These are phyloP conservation scores for Pyrus communis DNA, from an alignment of 306 rosid genomes.

Conservation along the genomic window DNA sequence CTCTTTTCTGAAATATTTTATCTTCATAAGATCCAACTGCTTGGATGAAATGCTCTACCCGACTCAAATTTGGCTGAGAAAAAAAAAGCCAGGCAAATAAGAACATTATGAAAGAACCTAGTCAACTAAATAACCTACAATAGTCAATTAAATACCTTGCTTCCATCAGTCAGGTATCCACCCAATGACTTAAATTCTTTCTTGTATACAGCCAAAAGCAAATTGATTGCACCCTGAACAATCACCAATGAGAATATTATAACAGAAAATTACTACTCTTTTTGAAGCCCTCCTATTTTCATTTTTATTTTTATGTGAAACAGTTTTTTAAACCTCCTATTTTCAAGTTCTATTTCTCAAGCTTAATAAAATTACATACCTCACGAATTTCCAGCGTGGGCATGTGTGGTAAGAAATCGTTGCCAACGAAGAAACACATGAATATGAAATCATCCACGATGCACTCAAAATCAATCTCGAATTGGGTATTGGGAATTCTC, in stretches of 20 bases:
- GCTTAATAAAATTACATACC: constrained; percentile 33
- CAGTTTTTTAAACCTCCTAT: not conserved
- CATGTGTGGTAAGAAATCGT: constrained; percentile 98
- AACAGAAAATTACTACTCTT: not conserved
- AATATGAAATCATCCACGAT: constrained; percentile 94
- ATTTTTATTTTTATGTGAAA: not conserved
- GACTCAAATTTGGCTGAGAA: constrained; percentile 63
- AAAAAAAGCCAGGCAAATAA: not conserved
- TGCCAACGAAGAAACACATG: constrained; percentile 92
- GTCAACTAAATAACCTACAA: not conserved
- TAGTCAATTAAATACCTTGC: constrained; percentile 50
- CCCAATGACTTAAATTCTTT: constrained; percentile 66
- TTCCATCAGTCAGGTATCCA: constrained; percentile 83
- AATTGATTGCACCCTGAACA: constrained; percentile 84
- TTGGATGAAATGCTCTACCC: constrained; percentile 87
- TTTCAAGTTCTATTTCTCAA: not conserved
- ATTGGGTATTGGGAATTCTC: constrained; percentile 63
- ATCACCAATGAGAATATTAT: constrained; percentile 7
- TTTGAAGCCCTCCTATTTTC: too few relatives aligned
- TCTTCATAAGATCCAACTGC: constrained; percentile 91
- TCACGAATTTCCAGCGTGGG: constrained; percentile 96
- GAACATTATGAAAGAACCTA: not conserved
- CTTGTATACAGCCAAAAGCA: constrained; percentile 89
- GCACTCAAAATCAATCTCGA: constrained; percentile 72
- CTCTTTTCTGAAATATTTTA: constrained; percentile 86